Conservation (phyloP, 345 rosid genomes). For the Salix suchowensis region DNA sequence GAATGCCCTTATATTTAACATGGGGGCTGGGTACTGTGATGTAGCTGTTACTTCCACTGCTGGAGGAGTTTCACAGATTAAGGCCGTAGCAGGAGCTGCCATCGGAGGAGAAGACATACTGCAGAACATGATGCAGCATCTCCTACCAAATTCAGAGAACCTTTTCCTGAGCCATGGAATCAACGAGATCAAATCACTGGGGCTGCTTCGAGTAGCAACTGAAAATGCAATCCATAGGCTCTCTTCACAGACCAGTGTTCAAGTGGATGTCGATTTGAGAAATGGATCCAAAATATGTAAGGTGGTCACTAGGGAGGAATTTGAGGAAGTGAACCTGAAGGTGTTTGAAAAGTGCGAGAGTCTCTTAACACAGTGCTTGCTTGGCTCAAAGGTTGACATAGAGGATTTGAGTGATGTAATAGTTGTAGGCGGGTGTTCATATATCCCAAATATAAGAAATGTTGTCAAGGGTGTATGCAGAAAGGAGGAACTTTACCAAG, state of each 20-base stretch:
- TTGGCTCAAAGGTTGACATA: slow-evolving; percentile 54
- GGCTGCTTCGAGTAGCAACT: slow-evolving; percentile 65
- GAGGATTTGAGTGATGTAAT: slow-evolving; percentile 63
- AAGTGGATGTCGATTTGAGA: slow-evolving; percentile 64
- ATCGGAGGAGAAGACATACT: slow-evolving; percentile 84
- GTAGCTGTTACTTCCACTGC: slow-evolving; percentile 78
- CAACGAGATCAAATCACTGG: slow-evolving; percentile 42
- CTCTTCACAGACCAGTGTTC: slow-evolving; percentile 40
- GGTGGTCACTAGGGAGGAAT: slow-evolving; percentile 49
- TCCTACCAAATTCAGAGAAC: slow-evolving; percentile 43
- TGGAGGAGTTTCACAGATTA: slow-evolving; percentile 94
- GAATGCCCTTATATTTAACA: slow-evolving; percentile 71
- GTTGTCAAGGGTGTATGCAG: slow-evolving; percentile 44
- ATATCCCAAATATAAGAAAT: slow-evolving; percentile 50
- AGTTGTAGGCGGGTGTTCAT: slow-evolving; percentile 83
- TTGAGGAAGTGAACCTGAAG: slow-evolving; percentile 58
- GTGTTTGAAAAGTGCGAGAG: slow-evolving; percentile 59
- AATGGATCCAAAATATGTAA: slow-evolving; percentile 48
- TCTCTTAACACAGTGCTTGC: slow-evolving; percentile 59
- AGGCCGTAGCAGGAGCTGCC: slow-evolving; percentile 62
- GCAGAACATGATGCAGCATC: slow-evolving; percentile 60
- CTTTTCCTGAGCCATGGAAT: slow-evolving; percentile 38
- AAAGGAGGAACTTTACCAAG: slow-evolving; percentile 51
- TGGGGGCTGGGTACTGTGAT: slow-evolving; percentile 89
- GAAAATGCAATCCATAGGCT: slow-evolving; percentile 73